These are phyloP conservation scores for Tephrocybe sp. DNA, from an alignment of 768 basidiomycete species.

Conservation along the genomic window DNA sequence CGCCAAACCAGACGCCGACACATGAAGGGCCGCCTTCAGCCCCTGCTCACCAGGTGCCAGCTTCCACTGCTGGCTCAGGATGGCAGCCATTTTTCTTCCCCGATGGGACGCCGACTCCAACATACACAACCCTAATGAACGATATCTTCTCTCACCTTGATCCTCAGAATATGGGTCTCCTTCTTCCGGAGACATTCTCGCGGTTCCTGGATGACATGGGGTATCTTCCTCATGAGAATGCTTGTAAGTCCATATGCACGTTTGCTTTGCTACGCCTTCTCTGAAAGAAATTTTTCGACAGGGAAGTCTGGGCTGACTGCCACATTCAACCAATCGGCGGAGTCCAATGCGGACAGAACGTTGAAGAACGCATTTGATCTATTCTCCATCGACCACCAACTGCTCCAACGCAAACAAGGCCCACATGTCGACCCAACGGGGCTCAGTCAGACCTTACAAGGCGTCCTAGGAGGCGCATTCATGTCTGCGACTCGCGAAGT, in stretches of 20 bases:
- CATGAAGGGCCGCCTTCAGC: not conserved
- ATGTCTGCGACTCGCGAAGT: not conserved
- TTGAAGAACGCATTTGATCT: slow-evolving; percentile 13
- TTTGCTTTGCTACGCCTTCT: not conserved
- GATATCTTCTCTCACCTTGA: slow-evolving; percentile 17
- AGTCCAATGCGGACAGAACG: slow-evolving; percentile 12
- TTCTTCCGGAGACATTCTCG: slow-evolving; percentile 13
- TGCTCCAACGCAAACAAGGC: slow-evolving; percentile 11
- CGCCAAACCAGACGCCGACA: not conserved
- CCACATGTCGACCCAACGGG: slow-evolving; percentile 13
- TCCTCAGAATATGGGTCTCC: slow-evolving; percentile 7
- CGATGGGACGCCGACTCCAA: slow-evolving; percentile 13
- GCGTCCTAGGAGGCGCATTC: slow-evolving; percentile 2
- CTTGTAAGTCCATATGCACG: not conserved
- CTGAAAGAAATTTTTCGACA: not conserved
- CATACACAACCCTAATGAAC: slow-evolving; percentile 12
- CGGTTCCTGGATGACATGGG: slow-evolving; percentile 18
- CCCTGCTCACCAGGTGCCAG: not conserved
- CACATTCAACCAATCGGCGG: slow-evolving; percentile 5
- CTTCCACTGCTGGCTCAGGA: not conserved
- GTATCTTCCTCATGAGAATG: slow-evolving; percentile 10
- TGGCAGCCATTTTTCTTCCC: slow-evolving; percentile 16
- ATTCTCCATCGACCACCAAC: slow-evolving; percentile 16
- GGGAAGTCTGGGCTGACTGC: slow-evolving; percentile 11
- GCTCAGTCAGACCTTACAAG: not conserved